Evolutionary conservation across 192 early-diverging fungal species (phyloP).

Genomic region (Kappamyces sp.): DNA sequence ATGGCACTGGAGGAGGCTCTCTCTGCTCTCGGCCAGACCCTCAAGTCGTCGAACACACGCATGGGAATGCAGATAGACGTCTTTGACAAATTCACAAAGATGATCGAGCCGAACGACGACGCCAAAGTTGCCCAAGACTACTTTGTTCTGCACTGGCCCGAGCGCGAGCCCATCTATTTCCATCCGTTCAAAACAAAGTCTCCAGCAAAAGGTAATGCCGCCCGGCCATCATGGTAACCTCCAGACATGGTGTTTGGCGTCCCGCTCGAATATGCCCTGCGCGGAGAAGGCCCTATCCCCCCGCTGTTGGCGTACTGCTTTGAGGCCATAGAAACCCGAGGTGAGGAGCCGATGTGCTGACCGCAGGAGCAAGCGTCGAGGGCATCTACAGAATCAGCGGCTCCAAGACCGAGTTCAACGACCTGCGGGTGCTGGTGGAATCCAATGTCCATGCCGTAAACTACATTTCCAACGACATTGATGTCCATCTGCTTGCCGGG

Average conservation of each 20-base stretch:
- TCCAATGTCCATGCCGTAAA: constrained; percentile 17
- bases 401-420: constrained; percentile 24
- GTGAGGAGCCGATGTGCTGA: constrained; percentile 5
- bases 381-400: constrained; percentile 33
- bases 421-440: constrained; percentile 23
- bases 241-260: constrained; percentile 36
- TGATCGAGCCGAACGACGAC: constrained; percentile 15
- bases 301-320: constrained; percentile 19
- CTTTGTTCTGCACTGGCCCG: constrained; percentile 16
- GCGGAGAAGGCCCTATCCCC: constrained; percentile 16
- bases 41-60: neutral
- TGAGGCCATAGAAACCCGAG: constrained; percentile 27
- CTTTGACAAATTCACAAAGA: constrained; percentile 1
- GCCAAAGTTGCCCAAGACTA: neutral
- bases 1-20: too few relatives aligned
- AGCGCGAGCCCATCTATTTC: constrained; percentile 20
- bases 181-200: constrained; percentile 17
- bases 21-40: too few relatives aligned
- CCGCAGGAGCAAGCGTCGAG: constrained; percentile 25
- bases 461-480: constrained; percentile 34
- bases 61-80: neutral
- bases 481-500: constrained; percentile 53
- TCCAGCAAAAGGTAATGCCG: constrained; percentile 12
- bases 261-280: constrained; percentile 17
- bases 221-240: neutral